Base-by-base conservation (phyloP, 2,329 filamentous ascomycete species). In the Lizonia empirigonia region DNA sequence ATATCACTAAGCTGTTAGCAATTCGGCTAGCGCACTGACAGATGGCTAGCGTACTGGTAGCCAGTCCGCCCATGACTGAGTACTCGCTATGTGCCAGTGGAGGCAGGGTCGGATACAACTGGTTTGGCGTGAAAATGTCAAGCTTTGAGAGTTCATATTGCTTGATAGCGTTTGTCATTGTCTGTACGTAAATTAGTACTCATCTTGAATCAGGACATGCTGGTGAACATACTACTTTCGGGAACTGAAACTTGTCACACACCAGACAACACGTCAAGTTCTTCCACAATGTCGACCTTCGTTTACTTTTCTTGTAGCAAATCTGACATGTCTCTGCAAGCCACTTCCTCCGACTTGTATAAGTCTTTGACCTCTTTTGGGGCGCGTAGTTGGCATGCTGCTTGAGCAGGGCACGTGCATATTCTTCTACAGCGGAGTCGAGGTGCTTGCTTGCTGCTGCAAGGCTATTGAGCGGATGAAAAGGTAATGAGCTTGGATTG, bases 41-140 rank as follows among this genome's bases (percentile, higher is more conserved):
- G 6, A 18, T 29, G 20, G 7, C 18, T 5, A 12, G 23, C 50
- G 5, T 40, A 53, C 50, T 65, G 16, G 53, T 62, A 1, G 62
- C 58, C 1, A 40, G 12, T 18, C 47, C 51, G 13, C 65, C 64
- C 59, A 62, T 62, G 8, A 56, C 46, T 5, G 52, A 32, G 34
- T 64, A 63, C 4, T 45, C 33, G 3, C 64, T 65, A 7, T 56
- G 45, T 13, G 49, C 45, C 1, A 71, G 52, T 5, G 58, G 59
- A 2, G 64, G 61, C 1, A 71, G 58, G 4, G 40, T 9, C 1
- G 68, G 63, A 35, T 71, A 62, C 7, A 70, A 45, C 1, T 29
- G 26, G 33, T 65, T 69, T 3, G 68, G 68, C 0, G 69, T 70
- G 50, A 71, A 71, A 10, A 72, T 53, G 38, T 71, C 68, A 24